Percentiles rank a stretch among this genome's conserved stretches.
Evolutionary conservation across 768 basidiomycete species (phyloP).

Genomic region (Ephemerocybe angulata): DNA sequence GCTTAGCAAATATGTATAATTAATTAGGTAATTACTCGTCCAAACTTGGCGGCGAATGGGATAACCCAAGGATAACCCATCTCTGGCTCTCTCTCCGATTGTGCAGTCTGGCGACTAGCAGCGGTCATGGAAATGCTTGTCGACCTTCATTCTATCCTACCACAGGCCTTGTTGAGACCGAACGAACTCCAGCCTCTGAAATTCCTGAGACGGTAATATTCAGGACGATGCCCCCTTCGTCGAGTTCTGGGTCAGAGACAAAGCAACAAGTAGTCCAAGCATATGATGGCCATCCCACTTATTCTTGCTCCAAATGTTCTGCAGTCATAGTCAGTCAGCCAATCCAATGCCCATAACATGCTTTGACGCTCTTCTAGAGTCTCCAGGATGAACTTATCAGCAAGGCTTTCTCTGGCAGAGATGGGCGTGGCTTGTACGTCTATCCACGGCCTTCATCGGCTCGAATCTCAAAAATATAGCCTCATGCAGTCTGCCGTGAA

Average conservation of each 20-base stretch:
- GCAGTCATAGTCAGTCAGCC: constrained; percentile 64
- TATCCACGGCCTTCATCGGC: neutral
- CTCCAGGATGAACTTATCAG: constrained; percentile 83
- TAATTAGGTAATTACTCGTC: neutral
- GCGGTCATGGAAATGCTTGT: neutral
- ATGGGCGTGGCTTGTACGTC: constrained; percentile 76
- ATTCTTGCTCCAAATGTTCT: constrained; percentile 65
- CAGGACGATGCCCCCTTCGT: neutral
- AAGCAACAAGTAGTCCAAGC: constrained; percentile 55
- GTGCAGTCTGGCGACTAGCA: neutral
- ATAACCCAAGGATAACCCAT: neutral
- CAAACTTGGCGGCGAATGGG: neutral
- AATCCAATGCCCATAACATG: neutral
- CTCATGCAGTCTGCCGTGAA: constrained; percentile 77
- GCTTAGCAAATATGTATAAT: too few relatives aligned
- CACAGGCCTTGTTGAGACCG: neutral
- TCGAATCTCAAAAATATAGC: constrained; percentile 30
- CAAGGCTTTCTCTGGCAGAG: constrained; percentile 80
- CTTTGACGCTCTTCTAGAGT: constrained; percentile 38
- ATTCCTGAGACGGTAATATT: too few relatives aligned
- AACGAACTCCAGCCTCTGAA: too few relatives aligned
- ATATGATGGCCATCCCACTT: constrained; percentile 65
- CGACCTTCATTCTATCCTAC: neutral
- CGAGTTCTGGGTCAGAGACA: constrained; percentile 36
- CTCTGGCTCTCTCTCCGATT: neutral